phyloP scores from a whole-genome alignment of 2,329 filamentous ascomycete genomes.

The Nothophoma quercina region DNA sequence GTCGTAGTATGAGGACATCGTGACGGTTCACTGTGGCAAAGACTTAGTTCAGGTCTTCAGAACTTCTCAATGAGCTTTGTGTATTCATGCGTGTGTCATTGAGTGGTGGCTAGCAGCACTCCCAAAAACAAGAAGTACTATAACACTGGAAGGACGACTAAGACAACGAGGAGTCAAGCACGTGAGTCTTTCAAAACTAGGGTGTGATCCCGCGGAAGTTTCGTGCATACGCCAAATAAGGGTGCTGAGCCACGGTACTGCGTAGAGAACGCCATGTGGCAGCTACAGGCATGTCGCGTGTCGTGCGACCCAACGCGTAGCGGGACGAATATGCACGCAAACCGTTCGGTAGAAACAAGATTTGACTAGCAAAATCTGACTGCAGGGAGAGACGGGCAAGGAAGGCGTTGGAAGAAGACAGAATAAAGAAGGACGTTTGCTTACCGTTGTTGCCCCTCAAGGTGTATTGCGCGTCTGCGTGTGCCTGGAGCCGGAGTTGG shows the following conservation, averaged over 20 bases:
- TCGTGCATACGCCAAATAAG: neutral
- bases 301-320: constrained; percentile 28
- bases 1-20: constrained; percentile 76
- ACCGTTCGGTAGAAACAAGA: constrained; percentile 11
- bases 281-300: constrained; percentile 34
- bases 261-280: constrained; percentile 14
- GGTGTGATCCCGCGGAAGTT: neutral
- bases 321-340: constrained; percentile 28
- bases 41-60: too few species aligned
- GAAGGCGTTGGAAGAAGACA: constrained; percentile 9
- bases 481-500: constrained; percentile 35
- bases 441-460: constrained; percentile 13
- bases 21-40: constrained; percentile 4
- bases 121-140: neutral
- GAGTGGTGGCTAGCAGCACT: too few species aligned
- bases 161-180: neutral
- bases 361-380: neutral
- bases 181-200: neutral
- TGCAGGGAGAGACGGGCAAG: constrained; percentile 4
- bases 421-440: neutral
- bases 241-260: constrained; percentile 1
- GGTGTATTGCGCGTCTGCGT: constrained; percentile 42
- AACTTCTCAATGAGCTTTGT: too few species aligned
- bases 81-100: too few species aligned
- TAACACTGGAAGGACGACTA: neutral